Percentiles rank a stretch among this genome's conserved stretches.
Evolutionary conservation across 352 stramenopile species (phyloP).

Genomic region (Phytophthora aleatoria): DNA sequence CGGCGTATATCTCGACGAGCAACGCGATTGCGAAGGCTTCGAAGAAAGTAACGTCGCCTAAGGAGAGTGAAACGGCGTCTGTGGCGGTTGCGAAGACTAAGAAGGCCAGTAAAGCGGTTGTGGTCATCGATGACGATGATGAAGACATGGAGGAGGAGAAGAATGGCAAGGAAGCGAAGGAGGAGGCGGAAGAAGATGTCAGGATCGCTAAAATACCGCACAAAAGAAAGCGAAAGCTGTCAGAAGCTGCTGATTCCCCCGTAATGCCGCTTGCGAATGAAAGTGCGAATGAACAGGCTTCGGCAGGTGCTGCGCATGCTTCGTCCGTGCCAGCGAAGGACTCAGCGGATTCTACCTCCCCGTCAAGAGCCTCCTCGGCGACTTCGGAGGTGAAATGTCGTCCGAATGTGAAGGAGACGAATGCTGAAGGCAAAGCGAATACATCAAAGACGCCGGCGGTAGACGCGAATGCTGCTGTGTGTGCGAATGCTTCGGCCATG

Average conservation of each 20-base stretch:
- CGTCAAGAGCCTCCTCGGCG: background rate
- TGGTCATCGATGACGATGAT: conserved; percentile 35
- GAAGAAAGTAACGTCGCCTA: conserved; percentile 30
- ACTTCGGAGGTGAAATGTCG: conserved; percentile 6
- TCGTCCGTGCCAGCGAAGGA: conserved; percentile 1
- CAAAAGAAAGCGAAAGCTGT: conserved; percentile 57
- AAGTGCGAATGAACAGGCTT: conserved; percentile 10
- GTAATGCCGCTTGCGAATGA: conserved; percentile 22
- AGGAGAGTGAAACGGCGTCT: conserved; percentile 25
- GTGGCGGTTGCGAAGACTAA: conserved; percentile 31
- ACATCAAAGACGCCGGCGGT: background rate
- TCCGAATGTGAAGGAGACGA: background rate
- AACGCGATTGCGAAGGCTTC: conserved; percentile 31
- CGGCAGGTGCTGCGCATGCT: background rate
- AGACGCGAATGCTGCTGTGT: conserved; percentile 17
- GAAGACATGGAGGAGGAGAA: conserved; percentile 44
- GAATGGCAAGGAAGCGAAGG: conserved; percentile 8
- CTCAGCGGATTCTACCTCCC: background rate
- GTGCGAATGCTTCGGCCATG: conserved; percentile 4
- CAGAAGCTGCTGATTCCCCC: conserved; percentile 27
- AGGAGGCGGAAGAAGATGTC: conserved; percentile 19
- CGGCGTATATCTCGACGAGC: conserved; percentile 39
- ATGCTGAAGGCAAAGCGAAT: conserved; percentile 12
- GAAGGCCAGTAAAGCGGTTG: conserved; percentile 38
- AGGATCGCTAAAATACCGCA: conserved; percentile 3